Conservation (phyloP, 805 yeast species). For the baker's yeast (Saccharomyces cerevisiae) region DNA sequence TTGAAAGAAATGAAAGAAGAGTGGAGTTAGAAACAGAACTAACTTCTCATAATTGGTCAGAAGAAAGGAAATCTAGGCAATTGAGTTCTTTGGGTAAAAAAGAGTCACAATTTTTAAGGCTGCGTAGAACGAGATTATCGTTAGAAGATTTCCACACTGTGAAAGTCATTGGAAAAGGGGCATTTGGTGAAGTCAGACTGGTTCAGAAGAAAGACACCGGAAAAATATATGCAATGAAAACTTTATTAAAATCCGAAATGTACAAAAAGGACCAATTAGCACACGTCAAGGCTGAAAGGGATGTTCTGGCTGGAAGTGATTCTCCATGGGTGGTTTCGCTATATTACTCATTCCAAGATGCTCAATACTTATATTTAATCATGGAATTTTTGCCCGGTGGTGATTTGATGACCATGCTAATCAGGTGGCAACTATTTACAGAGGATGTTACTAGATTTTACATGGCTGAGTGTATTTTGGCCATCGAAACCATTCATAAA, state of each 20-base stretch:
- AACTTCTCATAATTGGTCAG: constrained; percentile 62
- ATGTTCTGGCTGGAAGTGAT: constrained; percentile 83
- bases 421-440: constrained; percentile 87
- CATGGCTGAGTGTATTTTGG: constrained; percentile 93
- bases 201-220: constrained; percentile 92
- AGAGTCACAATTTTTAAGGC: constrained; percentile 77
- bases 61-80: constrained; percentile 78
- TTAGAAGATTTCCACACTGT: constrained; percentile 82
- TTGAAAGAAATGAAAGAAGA: constrained; percentile 90
- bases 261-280: constrained; percentile 90
- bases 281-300: constrained; percentile 92
- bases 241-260: constrained; percentile 84
- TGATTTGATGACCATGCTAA: constrained; percentile 89
- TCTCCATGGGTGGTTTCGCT: constrained; percentile 87
- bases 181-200: constrained; percentile 92
- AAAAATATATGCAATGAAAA: constrained; percentile 88
- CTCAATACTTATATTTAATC: constrained; percentile 71
- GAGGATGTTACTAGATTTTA: constrained; percentile 90
- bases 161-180: constrained; percentile 90
- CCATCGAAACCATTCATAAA: constrained; percentile 89
- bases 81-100: constrained; percentile 76
- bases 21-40: constrained; percentile 72
- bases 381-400: constrained; percentile 96
- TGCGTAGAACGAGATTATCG: constrained; percentile 74
- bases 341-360: constrained; percentile 66